phyloP scores from a whole-genome alignment of 306 rosid genomes.

The Casuarina glauca region DNA sequence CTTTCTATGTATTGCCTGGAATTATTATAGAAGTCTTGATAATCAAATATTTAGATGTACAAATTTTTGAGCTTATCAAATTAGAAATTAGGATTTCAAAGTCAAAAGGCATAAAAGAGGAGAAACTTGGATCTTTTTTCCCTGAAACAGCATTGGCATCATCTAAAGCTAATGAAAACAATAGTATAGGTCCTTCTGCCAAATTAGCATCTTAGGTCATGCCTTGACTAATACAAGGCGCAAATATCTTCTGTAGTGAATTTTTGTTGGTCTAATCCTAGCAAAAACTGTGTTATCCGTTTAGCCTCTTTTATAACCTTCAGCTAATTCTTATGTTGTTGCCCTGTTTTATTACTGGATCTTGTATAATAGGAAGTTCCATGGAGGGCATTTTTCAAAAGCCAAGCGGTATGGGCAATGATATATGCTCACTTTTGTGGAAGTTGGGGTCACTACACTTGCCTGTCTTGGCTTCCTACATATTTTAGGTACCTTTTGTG shows the following conservation, averaged over 20 bases:
- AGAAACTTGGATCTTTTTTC: too few relatives aligned
- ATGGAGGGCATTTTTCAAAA: slow-evolving; percentile 81
- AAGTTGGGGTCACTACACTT: slow-evolving; percentile 98
- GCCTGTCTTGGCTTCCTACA: slow-evolving; percentile 96
- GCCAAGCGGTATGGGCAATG: slow-evolving; percentile 97
- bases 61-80: too few relatives aligned
- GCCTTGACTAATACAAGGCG: background rate
- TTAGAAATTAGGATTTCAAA: too few relatives aligned
- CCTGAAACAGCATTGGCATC: background rate
- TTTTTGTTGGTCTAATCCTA: background rate
- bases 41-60: too few relatives aligned
- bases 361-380: slow-evolving; percentile 68
- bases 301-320: background rate
- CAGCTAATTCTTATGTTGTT: background rate
- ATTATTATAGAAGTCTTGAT: too few relatives aligned
- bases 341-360: slow-evolving; percentile 33
- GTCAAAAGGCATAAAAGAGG: too few relatives aligned
- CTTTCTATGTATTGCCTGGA: too few relatives aligned
- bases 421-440: slow-evolving; percentile 95
- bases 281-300: background rate
- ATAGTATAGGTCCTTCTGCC: background rate
- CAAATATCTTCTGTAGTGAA: background rate
- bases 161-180: background rate
- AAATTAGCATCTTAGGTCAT: slow-evolving; percentile 3
- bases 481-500: slow-evolving; percentile 67